Base-by-base conservation (phyloP, 495 filamentous ascomycete species). In the Aspergillus asperescens region DNA sequence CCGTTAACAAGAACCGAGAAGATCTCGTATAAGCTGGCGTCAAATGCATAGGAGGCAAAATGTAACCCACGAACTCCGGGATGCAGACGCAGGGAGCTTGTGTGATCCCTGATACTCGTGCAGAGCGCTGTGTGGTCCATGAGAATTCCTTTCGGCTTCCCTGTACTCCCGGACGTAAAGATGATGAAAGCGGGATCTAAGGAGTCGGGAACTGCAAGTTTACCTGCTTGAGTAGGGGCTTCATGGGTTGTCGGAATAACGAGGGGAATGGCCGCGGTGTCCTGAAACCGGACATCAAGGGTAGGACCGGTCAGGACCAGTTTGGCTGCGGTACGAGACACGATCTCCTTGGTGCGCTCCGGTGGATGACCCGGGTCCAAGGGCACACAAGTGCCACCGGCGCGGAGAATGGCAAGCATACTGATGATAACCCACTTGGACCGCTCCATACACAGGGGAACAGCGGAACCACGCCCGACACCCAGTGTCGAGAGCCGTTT, bases 21-120 rank as follows among this genome's bases (percentile, higher is more conserved):
- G n/a, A 66, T 62, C n/a, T 72, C 68, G 13, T 55, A 42, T 15
- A 62, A 51, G 32, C 58, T 65, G 12, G 60, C 56, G 40, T 68
- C 63, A 32, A 71, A 71, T 9, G 60, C 54, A 32, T 68, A 70
- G 3, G 68, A 55, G 5, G 78, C 77, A 37, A 83, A 73, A 48
- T 85, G 81, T 59, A 86, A 74, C 12, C 80, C 72, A 9, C 82
- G 70, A 61, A 61, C 0, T 59, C 55, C 28, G 22, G 58, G 38
- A 49, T 70, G 62, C 8, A 81, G 71, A 1, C 61, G 48, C 13
- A 77, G 55, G 3, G 68, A 65, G 0, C 63, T 56, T 0, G 67
- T 73, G 39, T 6, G 15, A 9, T 18, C 5, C 4, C n/a, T 7
- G 38, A 42, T 23, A 4, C 39, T 42, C 19, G 39, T 7, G 1